Conservation (phyloP, 441 rosid species). For the Cnidoscolus chayamansa region DNA sequence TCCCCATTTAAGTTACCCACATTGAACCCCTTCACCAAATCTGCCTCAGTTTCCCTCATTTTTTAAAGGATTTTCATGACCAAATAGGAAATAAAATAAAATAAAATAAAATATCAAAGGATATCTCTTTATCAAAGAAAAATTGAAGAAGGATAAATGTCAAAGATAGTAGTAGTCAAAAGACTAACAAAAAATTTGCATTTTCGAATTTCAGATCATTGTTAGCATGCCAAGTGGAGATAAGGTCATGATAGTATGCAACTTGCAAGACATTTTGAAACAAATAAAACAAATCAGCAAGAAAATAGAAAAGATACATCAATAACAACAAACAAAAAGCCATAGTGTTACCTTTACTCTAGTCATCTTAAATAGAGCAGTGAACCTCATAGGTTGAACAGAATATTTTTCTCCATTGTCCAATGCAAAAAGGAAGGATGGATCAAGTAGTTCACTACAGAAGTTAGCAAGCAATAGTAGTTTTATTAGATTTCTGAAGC, state of each 20-base stretch:
- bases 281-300: constrained; percentile 1
- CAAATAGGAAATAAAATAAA: neutral
- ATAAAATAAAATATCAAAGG: neutral
- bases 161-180: neutral
- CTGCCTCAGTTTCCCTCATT: neutral
- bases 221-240: neutral
- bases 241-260: neutral
- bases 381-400: constrained; percentile 89
- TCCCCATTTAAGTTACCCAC: neutral
- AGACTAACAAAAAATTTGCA: neutral
- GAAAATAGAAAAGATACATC: constrained; percentile 3
- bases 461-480: constrained; percentile 34
- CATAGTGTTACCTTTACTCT: constrained; percentile 75
- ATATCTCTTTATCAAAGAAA: neutral
- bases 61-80: neutral
- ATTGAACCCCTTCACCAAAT: neutral
- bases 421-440: constrained; percentile 93
- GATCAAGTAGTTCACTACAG: constrained; percentile 89
- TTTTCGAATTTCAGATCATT: constrained; percentile 11
- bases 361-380: constrained; percentile 83
- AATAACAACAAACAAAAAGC: constrained; percentile 5
- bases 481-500: constrained; percentile 19
- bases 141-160: neutral
- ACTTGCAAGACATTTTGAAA: constrained; percentile 1
- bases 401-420: constrained; percentile 91